phyloP scores from a whole-genome alignment of 345 rosid species.

The Rhodomyrtus tomentosa region DNA sequence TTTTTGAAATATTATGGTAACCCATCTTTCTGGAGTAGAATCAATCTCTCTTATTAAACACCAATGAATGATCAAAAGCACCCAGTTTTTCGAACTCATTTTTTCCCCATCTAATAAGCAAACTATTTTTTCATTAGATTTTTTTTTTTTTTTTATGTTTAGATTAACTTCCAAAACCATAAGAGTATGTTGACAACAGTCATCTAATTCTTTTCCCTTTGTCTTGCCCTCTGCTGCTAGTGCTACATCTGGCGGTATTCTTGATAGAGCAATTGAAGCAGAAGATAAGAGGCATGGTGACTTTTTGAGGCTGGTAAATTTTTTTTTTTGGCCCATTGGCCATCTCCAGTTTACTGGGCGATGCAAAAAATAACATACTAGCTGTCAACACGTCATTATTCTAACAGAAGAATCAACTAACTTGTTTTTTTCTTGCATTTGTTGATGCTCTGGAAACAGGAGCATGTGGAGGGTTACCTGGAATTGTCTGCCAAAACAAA shows the following conservation, averaged over 20 bases:
- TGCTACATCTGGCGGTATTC: constrained; percentile 90
- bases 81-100: background rate
- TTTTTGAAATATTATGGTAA: background rate
- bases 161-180: background rate
- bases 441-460: constrained; percentile 34
- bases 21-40: background rate
- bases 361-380: background rate
- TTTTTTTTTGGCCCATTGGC: background rate
- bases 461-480: constrained; percentile 95
- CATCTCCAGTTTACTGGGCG: background rate
- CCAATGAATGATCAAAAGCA: background rate
- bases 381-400: background rate
- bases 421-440: background rate
- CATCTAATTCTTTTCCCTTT: background rate
- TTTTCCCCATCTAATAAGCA: background rate
- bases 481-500: constrained; percentile 93
- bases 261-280: constrained; percentile 93
- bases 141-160: no score
- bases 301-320: constrained; percentile 83
- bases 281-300: constrained; percentile 93
- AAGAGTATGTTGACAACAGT: background rate
- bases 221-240: constrained; percentile 13
- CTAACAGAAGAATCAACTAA: background rate
- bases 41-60: background rate
- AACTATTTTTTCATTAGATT: no score